A percentile compares a stretch with the other conserved stretches of the same genome.
These are phyloP conservation scores for Penicillium expansum DNA, from an alignment of 2,329 filamentous ascomycete species.

Conservation along the genomic window DNA sequence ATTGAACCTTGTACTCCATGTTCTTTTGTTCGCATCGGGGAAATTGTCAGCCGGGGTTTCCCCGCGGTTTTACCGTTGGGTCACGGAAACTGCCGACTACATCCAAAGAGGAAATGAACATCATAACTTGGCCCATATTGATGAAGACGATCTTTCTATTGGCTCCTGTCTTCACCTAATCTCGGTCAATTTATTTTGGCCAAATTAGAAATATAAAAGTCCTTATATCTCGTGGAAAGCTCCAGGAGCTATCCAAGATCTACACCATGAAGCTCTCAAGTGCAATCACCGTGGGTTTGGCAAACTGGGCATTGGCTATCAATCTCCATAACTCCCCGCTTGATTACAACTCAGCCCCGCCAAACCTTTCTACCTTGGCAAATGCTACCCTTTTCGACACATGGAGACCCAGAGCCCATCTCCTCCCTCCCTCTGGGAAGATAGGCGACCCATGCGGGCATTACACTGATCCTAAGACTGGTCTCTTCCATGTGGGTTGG, in stretches of 20 bases:
- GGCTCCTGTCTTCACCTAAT: neutral
- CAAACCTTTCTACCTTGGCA: slow-evolving; percentile 16
- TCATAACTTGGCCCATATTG: neutral
- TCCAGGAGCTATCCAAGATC: neutral
- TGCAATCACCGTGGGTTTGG: neutral
- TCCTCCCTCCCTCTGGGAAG: slow-evolving; percentile 17
- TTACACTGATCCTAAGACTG: slow-evolving; percentile 19
- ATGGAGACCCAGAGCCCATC: slow-evolving; percentile 20
- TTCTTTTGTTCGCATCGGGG: neutral
- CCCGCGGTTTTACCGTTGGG: slow-evolving; percentile 6
- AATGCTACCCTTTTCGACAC: slow-evolving; percentile 16
- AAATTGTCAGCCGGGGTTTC: slow-evolving; percentile 6
- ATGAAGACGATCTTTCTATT: neutral
- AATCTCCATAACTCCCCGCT: neutral
- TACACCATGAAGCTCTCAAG: neutral
- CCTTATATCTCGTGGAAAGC: neutral
- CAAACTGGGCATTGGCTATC: neutral
- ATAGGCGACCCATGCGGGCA: slow-evolving; percentile 21
- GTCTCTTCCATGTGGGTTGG: slow-evolving; percentile 20
- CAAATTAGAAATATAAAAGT: neutral
- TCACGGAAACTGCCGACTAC: slow-evolving; percentile 1
- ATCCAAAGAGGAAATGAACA: slow-evolving; percentile 5
- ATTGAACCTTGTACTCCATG: too few relatives aligned
- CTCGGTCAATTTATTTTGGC: neutral
- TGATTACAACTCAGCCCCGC: slow-evolving; percentile 14